Percentiles rank a stretch among this genome's conserved stretches.
phyloP scores from a whole-genome alignment of 345 rosid species.

The Pugionium cornutum region DNA sequence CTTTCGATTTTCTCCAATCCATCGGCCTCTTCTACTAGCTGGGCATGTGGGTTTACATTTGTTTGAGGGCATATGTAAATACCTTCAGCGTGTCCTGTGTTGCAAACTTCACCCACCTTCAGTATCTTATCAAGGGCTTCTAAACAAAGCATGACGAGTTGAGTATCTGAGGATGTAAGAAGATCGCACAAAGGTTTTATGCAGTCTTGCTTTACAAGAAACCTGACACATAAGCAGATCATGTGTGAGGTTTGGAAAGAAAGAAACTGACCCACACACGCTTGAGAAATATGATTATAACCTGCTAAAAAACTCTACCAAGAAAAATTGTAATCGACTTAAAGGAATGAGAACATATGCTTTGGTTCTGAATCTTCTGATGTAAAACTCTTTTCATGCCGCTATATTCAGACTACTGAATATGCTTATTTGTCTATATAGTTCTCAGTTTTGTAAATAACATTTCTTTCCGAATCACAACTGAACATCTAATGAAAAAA shows the following conservation, averaged over 20 bases:
- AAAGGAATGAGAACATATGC: conserved; percentile 3
- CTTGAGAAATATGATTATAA: background rate
- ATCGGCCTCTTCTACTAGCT: conserved; percentile 56
- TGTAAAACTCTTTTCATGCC: background rate
- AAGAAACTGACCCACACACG: background rate
- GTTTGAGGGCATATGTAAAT: conserved; percentile 32
- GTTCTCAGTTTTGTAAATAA: background rate
- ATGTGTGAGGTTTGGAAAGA: background rate
- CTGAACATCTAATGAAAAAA: conserved; percentile 1
- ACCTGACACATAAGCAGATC: conserved; percentile 31
- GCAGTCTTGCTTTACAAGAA: conserved; percentile 56
- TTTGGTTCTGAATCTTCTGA: conserved; percentile 1
- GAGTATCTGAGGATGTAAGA: conserved; percentile 55
- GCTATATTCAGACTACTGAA: conserved; percentile 19
- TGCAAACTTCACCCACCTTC: conserved; percentile 59
- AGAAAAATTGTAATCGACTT: conserved; percentile 1
- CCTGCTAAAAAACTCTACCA: conserved; percentile 18
- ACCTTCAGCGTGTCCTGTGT: conserved; percentile 43
- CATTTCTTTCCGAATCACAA: conserved; percentile 6
- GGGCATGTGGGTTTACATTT: conserved; percentile 51
- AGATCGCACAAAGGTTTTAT: conserved; percentile 56
- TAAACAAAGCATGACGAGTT: conserved; percentile 51
- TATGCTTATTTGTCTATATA: conserved; percentile 3
- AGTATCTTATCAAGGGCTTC: conserved; percentile 59
- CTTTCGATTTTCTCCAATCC: conserved; percentile 60